Base-by-base conservation (phyloP, 2,329 filamentous ascomycete genomes). In the Aspergillus novoparasiticus region DNA sequence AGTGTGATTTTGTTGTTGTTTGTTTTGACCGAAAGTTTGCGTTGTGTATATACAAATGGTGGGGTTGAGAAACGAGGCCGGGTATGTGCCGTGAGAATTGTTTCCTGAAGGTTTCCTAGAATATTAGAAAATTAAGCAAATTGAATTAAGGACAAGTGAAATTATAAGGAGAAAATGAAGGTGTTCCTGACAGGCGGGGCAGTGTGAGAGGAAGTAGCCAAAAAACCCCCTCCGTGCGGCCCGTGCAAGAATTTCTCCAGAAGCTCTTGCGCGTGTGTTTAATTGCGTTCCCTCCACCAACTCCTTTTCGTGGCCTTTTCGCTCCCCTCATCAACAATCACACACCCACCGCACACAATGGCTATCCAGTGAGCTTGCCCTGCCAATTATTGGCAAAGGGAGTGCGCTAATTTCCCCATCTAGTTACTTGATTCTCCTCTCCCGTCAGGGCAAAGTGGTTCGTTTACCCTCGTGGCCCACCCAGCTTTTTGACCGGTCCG, bases 401-500 rank as follows among this genome's bases (percentile, higher is more conserved):
- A 59, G 45, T 58, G 30, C 55, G 68, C 70, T 73, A 61, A 75
- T 65, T 57, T 45, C 21, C 19, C n/a, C 58, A 55, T 59, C 53
- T 64, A 98, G 95, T 84, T 99, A 99, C 80, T 85, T 99, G 72
- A 98, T 99, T 80, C 88, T 99, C 79, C 90, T 99, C 72, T 98
- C 94, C 68, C 89, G 95, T 75, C 95, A 99, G 86, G 95, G 95
- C 84, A 99, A 99, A 90, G 95, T 99, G 83, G 94, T 99, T 86
- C 74, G 93, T 65, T 57, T 70, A 32, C 48, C 48, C 75, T 76
- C 75, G 78, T 79, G 71, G 71, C 74, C 78, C 76, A 81, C 80
- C 77, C 60, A 69, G 68, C 69, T 75, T 62, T 64, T 60, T 54
- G 62, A 64, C 64, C 62, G 64, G 67, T 61, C 69, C 68, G 65